Base-by-base conservation (phyloP, 257 asterid genomes). In the Nicotiana sylvestris region DNA sequence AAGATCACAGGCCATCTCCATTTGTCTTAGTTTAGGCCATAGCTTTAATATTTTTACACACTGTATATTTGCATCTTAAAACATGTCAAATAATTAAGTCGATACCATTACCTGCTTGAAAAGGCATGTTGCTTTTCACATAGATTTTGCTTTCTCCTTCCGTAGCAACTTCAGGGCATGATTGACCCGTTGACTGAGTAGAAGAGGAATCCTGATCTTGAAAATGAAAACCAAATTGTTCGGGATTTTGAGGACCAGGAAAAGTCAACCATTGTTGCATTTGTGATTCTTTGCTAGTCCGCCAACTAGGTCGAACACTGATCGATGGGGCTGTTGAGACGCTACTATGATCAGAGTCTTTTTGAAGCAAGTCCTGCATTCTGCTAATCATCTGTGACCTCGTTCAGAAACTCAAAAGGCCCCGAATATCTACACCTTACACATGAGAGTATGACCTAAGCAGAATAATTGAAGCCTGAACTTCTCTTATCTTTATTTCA, bases 121-220 rank as follows among this genome's bases (percentile, higher is more conserved):
- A 35, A 6, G 80, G 57, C 35, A 61, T 16, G 60, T 51, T 33
- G 77, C 27, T 62, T 17, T 79, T 57, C 58, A 53, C 80, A 49
- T 33, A 78, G 30, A 17, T 57, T 61, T 85, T 66, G 35, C 64
- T 80, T 72, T 85, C 84, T 12, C 77, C 83, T 49, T 64, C 27
- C n/a, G 68, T 65, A 17, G 61, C 83, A 55, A 43, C 67, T 55
- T 79, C 86, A 70, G 76, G 58, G 27, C 77, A 78, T 0, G 88
- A 78, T 79, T 79, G 86, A 56, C 86, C 80, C 6, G 84, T 80
- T 49, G 86, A 86, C 62, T 86, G 86, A 49, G 88, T 83, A 33
- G 88, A 86, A n/a, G 81, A 74, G 16, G 84, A 83, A 11, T 83
- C 82, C 13, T 82, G 84, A 21, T 86, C 88, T 78, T 76, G 86